Evolutionary conservation across 2,329 filamentous ascomycete species (phyloP).

Genomic region (Tolypocladium album): DNA sequence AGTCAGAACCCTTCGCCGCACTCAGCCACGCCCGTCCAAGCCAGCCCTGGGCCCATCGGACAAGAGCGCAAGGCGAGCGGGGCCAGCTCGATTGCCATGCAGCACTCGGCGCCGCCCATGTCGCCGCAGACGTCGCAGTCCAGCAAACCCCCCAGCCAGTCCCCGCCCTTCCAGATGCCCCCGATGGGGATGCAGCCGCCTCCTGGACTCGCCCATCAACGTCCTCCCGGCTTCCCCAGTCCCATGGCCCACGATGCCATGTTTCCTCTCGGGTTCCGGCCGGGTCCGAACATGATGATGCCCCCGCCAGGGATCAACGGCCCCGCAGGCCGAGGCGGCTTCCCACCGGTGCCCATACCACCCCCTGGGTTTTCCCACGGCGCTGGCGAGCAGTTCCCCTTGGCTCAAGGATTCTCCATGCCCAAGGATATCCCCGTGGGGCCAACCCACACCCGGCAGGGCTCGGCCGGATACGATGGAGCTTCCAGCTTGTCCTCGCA

Average conservation of each 20-base stretch:
- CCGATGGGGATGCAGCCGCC: conserved; percentile 42
- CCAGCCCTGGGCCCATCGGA: conserved; percentile 53
- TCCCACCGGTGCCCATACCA: conserved; percentile 24
- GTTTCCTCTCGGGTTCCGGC: conserved; percentile 36
- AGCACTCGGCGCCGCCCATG: conserved; percentile 28
- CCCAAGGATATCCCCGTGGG: conserved; percentile 21
- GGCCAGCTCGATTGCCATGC: conserved; percentile 15
- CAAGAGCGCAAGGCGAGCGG: conserved; percentile 52
- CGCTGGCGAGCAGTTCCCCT: conserved; percentile 17
- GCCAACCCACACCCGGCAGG: conserved; percentile 61
- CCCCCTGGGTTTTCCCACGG: conserved; percentile 26
- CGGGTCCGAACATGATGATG: conserved; percentile 33
- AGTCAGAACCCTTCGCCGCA: conserved; percentile 52
- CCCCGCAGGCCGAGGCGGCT: conserved; percentile 28
- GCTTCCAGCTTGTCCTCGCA: conserved; percentile 43
- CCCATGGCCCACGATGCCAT: conserved; percentile 43
- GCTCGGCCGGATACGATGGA: conserved; percentile 60
- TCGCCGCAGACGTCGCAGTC: conserved; percentile 42
- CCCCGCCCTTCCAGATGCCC: conserved; percentile 42
- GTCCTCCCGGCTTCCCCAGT: conserved; percentile 42
- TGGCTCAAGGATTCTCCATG: conserved; percentile 19
- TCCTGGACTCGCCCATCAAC: conserved; percentile 23
- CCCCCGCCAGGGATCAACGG: conserved; percentile 41
- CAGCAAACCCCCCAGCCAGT: conserved; percentile 24
- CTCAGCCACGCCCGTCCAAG: conserved; percentile 51